Evolutionary conservation across 2,329 filamentous ascomycete species (phyloP), one percentile per base, ranked within the genome.

Genomic region (Alternaria arbusti): DNA sequence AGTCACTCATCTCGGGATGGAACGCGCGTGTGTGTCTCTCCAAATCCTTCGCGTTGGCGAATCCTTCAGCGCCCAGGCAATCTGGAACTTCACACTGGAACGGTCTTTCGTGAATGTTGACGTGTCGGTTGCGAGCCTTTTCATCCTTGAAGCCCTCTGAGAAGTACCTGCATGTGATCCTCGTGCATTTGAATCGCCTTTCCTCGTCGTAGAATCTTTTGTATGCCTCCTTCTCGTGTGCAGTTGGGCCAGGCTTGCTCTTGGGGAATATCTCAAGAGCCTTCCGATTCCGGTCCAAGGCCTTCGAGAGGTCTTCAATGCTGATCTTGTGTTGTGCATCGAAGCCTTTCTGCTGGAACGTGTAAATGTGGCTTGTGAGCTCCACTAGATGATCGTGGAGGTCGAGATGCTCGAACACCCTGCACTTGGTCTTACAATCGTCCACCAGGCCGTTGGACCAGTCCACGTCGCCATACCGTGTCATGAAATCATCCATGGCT

Each of bases 51-150:
- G 57, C 23, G 20, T 79, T 80, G 5, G 78, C 68, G 68, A 83
- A 85, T 1, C 84, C 83, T 6, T 77, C 72, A 5, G 68, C 73
- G 6, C 76, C 63, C 3, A 70, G 65, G 56, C 83, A 84, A 3
- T 80, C 71, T 3, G 59, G 30, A 0, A 80, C 63, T 0, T 72
- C 70, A 54, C 83, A 85, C 11, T 71, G 73, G 82, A 82, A 3
- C 82, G 74, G 20, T 80, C 77, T 59, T n/a, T n/a, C 15, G 32
- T 36, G 32, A 0, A 36, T 36, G 32, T 36, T n/a, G 32, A 36
- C 32, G 8, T 36, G 32, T 36, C 32, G 15, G 7, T 36, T 10
- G 32, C 32, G 32, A n/a, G 32, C 32, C 32, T 36, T 36, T 1
- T 9, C 32, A 3, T 36, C 32, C 15, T 36, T 36, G 15, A 36